Conservation (phyloP, 495 filamentous ascomycete genomes). For the Usnea hakonensis region DNA sequence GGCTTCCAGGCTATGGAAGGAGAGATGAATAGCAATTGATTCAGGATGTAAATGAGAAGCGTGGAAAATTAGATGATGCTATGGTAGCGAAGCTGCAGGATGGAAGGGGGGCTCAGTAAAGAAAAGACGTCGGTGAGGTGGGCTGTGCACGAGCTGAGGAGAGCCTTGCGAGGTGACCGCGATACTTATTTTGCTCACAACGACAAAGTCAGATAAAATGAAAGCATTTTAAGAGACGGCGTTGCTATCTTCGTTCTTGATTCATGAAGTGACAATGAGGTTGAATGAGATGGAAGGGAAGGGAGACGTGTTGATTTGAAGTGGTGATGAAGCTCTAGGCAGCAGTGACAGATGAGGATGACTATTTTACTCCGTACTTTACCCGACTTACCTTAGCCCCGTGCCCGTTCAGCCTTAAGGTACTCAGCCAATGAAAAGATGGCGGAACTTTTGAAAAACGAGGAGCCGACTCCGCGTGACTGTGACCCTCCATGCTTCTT, state of each 20-base stretch:
- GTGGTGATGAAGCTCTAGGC: background rate
- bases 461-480: too few species aligned
- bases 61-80: background rate
- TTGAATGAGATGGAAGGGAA: background rate
- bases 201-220: background rate
- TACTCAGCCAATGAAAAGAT: background rate
- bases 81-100: constrained; percentile 2
- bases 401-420: too few species aligned
- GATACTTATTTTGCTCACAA: background rate
- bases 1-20: background rate
- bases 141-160: constrained; percentile 11
- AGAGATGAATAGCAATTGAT: background rate
- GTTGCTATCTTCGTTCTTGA: background rate
- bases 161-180: constrained; percentile 13
- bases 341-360: background rate
- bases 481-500: too few species aligned
- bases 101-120: constrained; percentile 10
- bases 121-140: constrained; percentile 5
- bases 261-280: background rate
- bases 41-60: background rate
- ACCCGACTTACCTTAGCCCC: too few species aligned
- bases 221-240: background rate
- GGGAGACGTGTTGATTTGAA: background rate
- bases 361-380: too few species aligned
- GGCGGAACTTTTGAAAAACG: background rate